Conservation (phyloP, 2,329 filamentous ascomycete genomes). For the Penicillium griseofulvum region DNA sequence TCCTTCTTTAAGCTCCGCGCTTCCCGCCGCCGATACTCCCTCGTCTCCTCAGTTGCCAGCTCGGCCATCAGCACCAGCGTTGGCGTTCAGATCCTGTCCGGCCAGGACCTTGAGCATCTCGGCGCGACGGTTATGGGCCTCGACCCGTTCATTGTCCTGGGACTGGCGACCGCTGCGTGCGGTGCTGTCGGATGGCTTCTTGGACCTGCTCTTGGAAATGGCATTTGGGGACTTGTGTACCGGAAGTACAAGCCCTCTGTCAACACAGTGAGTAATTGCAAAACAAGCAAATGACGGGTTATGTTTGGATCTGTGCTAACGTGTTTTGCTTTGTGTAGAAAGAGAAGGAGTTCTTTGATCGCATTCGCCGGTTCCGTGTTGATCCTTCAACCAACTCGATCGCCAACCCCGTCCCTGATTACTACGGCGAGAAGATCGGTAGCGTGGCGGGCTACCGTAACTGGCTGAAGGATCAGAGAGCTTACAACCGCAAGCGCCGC, state of each 20-base stretch:
- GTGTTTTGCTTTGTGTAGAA: constrained; percentile 54
- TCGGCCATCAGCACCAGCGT: constrained; percentile 60
- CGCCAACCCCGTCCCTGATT: constrained; percentile 91
- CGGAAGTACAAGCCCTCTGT: constrained; percentile 69
- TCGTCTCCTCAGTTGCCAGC: constrained; percentile 69
- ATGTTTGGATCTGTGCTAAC: neutral
- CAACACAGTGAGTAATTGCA: constrained; percentile 54
- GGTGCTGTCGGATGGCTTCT: constrained; percentile 82
- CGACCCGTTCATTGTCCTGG: constrained; percentile 83
- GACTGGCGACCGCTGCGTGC: constrained; percentile 72
- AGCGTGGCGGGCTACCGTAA: constrained; percentile 87
- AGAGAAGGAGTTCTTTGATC: constrained; percentile 88
- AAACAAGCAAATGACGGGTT: neutral
- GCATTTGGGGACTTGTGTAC: constrained; percentile 74
- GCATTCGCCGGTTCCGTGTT: constrained; percentile 88
- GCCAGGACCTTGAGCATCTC: constrained; percentile 65
- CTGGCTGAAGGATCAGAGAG: constrained; percentile 96
- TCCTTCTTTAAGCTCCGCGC: constrained; percentile 88
- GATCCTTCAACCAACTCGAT: constrained; percentile 87
- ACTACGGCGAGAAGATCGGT: constrained; percentile 97
- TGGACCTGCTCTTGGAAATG: constrained; percentile 78
- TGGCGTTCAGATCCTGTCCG: constrained; percentile 58
- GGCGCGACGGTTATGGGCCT: constrained; percentile 71
- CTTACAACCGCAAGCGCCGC: constrained; percentile 85
- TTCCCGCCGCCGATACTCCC: constrained; percentile 77